Base-by-base conservation (phyloP, 495 filamentous ascomycete species). In the Aeminium ludgeri region DNA sequence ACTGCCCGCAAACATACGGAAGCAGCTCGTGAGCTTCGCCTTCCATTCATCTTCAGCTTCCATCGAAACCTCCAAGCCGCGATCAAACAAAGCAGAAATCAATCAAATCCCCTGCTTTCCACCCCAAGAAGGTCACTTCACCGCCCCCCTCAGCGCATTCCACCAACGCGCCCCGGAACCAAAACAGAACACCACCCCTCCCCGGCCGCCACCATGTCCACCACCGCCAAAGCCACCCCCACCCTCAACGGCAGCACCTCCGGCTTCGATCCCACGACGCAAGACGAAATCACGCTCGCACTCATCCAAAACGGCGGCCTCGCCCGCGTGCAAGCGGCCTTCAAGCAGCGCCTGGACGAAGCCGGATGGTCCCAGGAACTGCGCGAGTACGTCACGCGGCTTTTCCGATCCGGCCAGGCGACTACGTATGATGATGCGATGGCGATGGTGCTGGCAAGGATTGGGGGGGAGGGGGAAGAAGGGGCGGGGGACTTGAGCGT, bases 241-340 rank as follows among this genome's bases (percentile, higher is more conserved):
- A 45, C 38, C 29, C 32, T 46, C 39, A 43, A 46, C 39, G 38
- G 34, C 38, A 8, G 18, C 20, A 46, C 43, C 23, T 38, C 43
- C 34, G 47, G 42, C 37, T 20, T 36, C 30, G 27, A 35, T 19
- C 43, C 38, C 4, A 27, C 18, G 16, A 17, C 42, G 13, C 48
- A 45, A 30, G 28, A 33, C 20, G 25, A 51, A 18, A 39, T 51
- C 39, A 39, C 33, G 20, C 2, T 35, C 1, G 48, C 48, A 11
- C 38, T 51, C 1, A 17, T 38, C 16, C 33, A 42, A 12, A 51
- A 46, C 48, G 44, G 44, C 43, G 48, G 48, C 27, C 35, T 51
- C 19, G 31, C 29, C 28, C 48, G 48, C 38, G 46, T 51, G 12
- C 43, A 51, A 32, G 23, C 35, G 7, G 43, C 34, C 2, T 20